phyloP scores from a whole-genome alignment of 176 grass and related monocot genomes.

The Carex parvula region DNA sequence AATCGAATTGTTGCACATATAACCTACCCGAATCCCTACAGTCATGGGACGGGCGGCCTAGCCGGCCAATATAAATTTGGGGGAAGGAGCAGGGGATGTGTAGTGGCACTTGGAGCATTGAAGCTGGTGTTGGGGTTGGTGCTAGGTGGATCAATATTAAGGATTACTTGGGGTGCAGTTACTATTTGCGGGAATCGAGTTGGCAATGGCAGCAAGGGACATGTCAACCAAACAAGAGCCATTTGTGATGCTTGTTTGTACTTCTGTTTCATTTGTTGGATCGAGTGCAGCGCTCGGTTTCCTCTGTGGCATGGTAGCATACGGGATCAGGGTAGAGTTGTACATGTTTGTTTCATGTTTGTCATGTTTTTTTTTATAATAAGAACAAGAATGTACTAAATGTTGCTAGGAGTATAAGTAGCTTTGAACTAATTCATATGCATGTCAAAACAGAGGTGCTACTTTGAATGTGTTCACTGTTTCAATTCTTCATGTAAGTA shows the following conservation, averaged over 20 bases:
- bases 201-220: slow-evolving; percentile 72
- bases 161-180: slow-evolving; percentile 71
- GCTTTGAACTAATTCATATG: slow-evolving; percentile 1
- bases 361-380: background rate
- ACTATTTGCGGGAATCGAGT: slow-evolving; percentile 55
- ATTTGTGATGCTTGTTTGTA: slow-evolving; percentile 70
- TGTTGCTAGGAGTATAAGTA: slow-evolving; percentile 15
- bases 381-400: background rate
- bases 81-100: no score
- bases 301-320: slow-evolving; percentile 48
- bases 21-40: no score
- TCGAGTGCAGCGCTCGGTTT: no score
- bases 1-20: no score
- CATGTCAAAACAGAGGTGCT: no score
- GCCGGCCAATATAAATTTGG: no score
- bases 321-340: background rate
- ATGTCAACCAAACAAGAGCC: slow-evolving; percentile 67
- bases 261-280: slow-evolving; percentile 63
- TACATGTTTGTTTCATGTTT: slow-evolving; percentile 1
- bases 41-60: no score
- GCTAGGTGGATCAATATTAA: no score
- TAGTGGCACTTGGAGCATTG: no score
- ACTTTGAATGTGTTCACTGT: no score
- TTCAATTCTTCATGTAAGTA: background rate
- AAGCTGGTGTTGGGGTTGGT: no score